These are phyloP conservation scores for Talaromyces sp. DNA, from an alignment of 2,329 filamentous ascomycete species.

Conservation along the genomic window DNA sequence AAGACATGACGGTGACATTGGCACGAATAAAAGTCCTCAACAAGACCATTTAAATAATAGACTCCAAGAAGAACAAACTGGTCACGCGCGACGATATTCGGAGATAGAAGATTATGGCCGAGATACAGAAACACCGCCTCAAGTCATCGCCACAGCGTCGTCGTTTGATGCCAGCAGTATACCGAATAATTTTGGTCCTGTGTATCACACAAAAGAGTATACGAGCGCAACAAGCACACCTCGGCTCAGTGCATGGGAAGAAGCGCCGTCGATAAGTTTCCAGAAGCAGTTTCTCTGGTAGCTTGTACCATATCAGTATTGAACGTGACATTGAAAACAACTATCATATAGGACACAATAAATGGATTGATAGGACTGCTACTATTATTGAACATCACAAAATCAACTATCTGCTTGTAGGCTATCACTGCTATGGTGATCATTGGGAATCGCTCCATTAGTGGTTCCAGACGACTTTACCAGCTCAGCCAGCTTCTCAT, in stretches of 20 bases:
- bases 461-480: constrained; percentile 3
- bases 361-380: background rate
- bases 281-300: constrained; percentile 31
- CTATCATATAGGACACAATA: background rate
- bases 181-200: background rate
- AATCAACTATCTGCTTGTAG: background rate
- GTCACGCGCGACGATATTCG: background rate
- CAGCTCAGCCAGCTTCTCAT: constrained; percentile 13
- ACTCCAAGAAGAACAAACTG: background rate
- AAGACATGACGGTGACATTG: background rate
- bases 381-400: background rate
- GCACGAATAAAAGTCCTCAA: background rate
- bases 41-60: background rate
- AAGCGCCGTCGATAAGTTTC: constrained; percentile 24
- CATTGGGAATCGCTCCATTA: background rate
- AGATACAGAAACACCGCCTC: background rate
- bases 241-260: constrained; percentile 21
- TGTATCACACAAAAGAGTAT: background rate
- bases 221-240: background rate
- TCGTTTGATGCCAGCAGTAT: background rate
- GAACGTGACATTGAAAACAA: too few relatives aligned
- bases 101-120: background rate
- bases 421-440: background rate
- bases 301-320: background rate
- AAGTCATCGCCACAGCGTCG: background rate